Conservation (phyloP, 2,329 filamentous ascomycete species). For the Rutstroemia sp. region DNA sequence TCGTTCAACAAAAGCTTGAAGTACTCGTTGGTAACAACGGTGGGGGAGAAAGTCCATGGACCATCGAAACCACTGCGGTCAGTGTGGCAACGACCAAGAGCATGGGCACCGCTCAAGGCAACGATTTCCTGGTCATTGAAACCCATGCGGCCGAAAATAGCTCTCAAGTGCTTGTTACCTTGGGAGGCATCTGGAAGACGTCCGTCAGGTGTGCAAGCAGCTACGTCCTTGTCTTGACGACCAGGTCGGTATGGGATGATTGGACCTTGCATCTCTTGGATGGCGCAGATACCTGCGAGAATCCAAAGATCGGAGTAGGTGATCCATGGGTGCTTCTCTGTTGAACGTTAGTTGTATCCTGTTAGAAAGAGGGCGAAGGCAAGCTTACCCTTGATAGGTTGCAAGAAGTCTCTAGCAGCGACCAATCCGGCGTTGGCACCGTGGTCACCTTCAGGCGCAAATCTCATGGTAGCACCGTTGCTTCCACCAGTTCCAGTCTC, state of each 20-base stretch:
- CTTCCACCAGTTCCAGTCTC: slow-evolving; percentile 82
- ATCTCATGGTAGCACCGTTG: slow-evolving; percentile 97
- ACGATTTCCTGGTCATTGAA: slow-evolving; percentile 98
- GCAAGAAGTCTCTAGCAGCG: slow-evolving; percentile 82
- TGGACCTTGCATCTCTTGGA: slow-evolving; percentile 94
- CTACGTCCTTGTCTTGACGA: slow-evolving; percentile 68
- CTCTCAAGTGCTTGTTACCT: slow-evolving; percentile 73
- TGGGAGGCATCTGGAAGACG: slow-evolving; percentile 78
- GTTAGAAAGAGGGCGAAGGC: not conserved
- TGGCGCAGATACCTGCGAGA: slow-evolving; percentile 71
- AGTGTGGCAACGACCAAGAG: slow-evolving; percentile 80
- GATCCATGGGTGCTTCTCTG: slow-evolving; percentile 87
- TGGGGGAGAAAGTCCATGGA: slow-evolving; percentile 88
- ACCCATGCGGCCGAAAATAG: slow-evolving; percentile 94
- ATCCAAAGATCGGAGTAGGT: slow-evolving; percentile 96
- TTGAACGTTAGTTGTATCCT: slow-evolving; percentile 14
- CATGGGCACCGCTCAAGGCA: slow-evolving; percentile 77
- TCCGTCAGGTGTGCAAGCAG: slow-evolving; percentile 88
- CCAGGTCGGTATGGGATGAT: slow-evolving; percentile 83
- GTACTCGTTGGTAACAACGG: slow-evolving; percentile 90
- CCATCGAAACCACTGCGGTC: slow-evolving; percentile 84
- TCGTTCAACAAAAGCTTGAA: slow-evolving; percentile 80
- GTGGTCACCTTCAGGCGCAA: slow-evolving; percentile 80
- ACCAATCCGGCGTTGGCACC: slow-evolving; percentile 90
- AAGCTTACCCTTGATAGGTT: slow-evolving; percentile 72